These are phyloP conservation scores for Achaetomiella virescens DNA, from an alignment of 495 filamentous ascomycete species.

Conservation along the genomic window DNA sequence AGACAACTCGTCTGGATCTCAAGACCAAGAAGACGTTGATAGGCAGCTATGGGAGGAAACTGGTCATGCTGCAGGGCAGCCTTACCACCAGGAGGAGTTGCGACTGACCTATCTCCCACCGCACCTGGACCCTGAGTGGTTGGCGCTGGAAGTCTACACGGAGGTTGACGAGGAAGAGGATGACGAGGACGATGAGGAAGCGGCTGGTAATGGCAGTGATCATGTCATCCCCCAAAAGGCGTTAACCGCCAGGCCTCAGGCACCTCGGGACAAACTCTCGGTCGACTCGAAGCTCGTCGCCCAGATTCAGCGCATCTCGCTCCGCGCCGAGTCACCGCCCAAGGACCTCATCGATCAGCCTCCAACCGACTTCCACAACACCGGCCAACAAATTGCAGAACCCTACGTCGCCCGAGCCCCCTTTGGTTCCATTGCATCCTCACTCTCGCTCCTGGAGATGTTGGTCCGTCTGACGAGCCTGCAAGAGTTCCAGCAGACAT, in stretches of 20 bases:
- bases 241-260: neutral
- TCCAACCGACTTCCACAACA: neutral
- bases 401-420: constrained; percentile 29
- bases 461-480: constrained; percentile 84
- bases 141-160: constrained; percentile 84
- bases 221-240: neutral
- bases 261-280: constrained; percentile 17
- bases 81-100: constrained; percentile 6
- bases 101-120: constrained; percentile 62
- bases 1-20: constrained; percentile 11
- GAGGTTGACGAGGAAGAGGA: constrained; percentile 50
- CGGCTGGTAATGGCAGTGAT: neutral
- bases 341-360: constrained; percentile 14
- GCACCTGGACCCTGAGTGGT: constrained; percentile 88
- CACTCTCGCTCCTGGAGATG: constrained; percentile 89
- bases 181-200: constrained; percentile 20
- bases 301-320: constrained; percentile 36
- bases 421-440: constrained; percentile 60
- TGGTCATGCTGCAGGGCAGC: constrained; percentile 4
- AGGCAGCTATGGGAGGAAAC: constrained; percentile 56
- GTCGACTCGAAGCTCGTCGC: constrained; percentile 36
- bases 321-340: constrained; percentile 28
- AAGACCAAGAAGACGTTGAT: constrained; percentile 58
- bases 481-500: constrained; percentile 94
- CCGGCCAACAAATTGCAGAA: constrained; percentile 2